Evolutionary conservation across 2,329 filamentous ascomycete species (phyloP).

Genomic region (Kalmusia sp.): DNA sequence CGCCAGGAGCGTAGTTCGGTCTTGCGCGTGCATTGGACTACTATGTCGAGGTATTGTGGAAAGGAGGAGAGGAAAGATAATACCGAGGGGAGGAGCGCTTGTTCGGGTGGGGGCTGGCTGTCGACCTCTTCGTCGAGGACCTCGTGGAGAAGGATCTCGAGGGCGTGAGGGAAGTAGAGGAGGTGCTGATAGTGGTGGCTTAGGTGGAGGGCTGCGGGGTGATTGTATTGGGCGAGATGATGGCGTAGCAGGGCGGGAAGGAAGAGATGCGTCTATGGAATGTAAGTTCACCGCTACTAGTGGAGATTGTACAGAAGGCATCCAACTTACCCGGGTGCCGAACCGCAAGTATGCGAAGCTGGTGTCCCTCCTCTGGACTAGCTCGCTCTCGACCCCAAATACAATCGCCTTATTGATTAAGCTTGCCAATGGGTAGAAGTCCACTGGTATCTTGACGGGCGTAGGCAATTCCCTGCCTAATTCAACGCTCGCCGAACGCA

Average conservation of each 20-base stretch:
- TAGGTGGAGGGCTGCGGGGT: conserved; percentile 79
- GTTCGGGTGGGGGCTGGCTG: conserved; percentile 55
- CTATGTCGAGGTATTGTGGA: conserved; percentile 88
- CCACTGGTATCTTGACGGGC: conserved; percentile 80
- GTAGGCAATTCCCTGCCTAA: conserved; percentile 73
- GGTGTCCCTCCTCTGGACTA: conserved; percentile 91
- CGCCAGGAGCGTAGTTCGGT: conserved; percentile 95
- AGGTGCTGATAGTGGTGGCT: conserved; percentile 86
- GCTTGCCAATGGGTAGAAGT: conserved; percentile 93
- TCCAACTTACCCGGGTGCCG: conserved; percentile 74
- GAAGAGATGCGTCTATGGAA: conserved; percentile 83
- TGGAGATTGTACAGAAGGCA: conserved; percentile 10
- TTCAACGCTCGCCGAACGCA: conserved; percentile 73
- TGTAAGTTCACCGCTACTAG: conserved; percentile 22
- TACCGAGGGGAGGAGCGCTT: conserved; percentile 58
- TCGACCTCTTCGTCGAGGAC: conserved; percentile 96
- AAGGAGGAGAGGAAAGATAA: conserved; percentile 62
- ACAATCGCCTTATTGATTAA: conserved; percentile 89
- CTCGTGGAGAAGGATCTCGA: conserved; percentile 91
- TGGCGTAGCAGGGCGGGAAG: conserved; percentile 85
- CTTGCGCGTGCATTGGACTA: conserved; percentile 96
- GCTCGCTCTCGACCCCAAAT: conserved; percentile 87
- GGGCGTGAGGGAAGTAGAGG: conserved; percentile 89
- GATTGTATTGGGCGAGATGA: conserved; percentile 77
- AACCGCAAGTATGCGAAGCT: conserved; percentile 91